These are phyloP conservation scores for Aspergillus nanangensis DNA, from an alignment of 495 filamentous ascomycete species.

Conservation along the genomic window DNA sequence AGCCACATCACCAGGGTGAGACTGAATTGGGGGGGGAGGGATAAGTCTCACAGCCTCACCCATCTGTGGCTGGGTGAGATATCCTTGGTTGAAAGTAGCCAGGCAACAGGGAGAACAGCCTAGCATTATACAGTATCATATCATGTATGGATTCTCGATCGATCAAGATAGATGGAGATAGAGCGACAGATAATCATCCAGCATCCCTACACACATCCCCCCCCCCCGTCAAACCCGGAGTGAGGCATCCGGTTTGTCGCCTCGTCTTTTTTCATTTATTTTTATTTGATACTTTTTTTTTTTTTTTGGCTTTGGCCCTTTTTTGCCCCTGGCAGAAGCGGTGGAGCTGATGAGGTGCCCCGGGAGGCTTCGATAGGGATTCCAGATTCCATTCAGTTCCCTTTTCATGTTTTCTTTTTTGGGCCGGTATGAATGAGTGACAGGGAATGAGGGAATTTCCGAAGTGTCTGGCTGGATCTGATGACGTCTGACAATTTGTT, in stretches of 20 bases:
- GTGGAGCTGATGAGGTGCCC: slow-evolving; percentile 6
- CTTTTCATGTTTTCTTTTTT: slow-evolving; percentile 3
- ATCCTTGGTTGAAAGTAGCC: no score
- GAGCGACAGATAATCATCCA: background rate
- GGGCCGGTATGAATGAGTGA: background rate
- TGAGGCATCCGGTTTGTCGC: slow-evolving; percentile 17
- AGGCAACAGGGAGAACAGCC: no score
- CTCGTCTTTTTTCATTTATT: slow-evolving; percentile 13
- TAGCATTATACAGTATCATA: no score
- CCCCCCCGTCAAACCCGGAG: background rate
- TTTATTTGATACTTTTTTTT: background rate
- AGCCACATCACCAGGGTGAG: no score
- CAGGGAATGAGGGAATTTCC: no score
- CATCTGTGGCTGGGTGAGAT: no score
- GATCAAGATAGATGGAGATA: background rate
- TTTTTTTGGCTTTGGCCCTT: slow-evolving; percentile 1
- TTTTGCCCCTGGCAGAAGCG: slow-evolving; percentile 15
- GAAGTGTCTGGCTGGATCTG: no score
- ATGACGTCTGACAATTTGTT: no score
- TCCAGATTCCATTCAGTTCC: slow-evolving; percentile 3
- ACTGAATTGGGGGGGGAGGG: no score
- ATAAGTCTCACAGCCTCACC: no score
- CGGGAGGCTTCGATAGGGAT: slow-evolving; percentile 6
- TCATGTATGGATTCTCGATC: no score
- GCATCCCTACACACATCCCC: background rate